These are phyloP conservation scores for Periconia macrospinosa DNA, from an alignment of 2,329 filamentous ascomycete genomes.

Conservation along the genomic window DNA sequence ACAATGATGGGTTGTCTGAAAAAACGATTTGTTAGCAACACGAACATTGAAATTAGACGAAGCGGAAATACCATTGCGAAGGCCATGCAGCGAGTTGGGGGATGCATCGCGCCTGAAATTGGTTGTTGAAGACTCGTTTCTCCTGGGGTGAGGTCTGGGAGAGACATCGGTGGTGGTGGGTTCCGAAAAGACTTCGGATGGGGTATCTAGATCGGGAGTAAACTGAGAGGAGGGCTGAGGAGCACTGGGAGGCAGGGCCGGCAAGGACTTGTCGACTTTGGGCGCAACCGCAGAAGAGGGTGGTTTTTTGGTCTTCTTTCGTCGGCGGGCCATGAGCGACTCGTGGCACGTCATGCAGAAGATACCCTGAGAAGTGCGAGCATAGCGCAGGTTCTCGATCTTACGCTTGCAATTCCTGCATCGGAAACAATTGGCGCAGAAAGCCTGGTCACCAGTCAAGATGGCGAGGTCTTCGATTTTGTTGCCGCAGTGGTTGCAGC, in stretches of 20 bases:
- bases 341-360: conserved; percentile 99
- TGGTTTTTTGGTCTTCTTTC: conserved; percentile 75
- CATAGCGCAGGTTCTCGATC: conserved; percentile 97
- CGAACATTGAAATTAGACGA: background rate
- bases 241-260: conserved; percentile 81
- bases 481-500: conserved; percentile 92
- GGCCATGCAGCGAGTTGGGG: conserved; percentile 32
- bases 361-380: conserved; percentile 94
- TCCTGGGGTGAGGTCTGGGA: conserved; percentile 49
- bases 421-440: conserved; percentile 94
- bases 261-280: conserved; percentile 87
- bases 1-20: conserved; percentile 67
- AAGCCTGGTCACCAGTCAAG: conserved; percentile 94
- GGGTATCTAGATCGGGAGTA: conserved; percentile 58
- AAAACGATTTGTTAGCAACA: conserved; percentile 16
- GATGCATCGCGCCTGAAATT: conserved; percentile 44
- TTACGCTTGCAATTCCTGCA: conserved; percentile 98
- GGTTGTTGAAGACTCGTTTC: conserved; percentile 38
- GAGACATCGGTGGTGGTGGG: conserved; percentile 68
- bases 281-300: conserved; percentile 50
- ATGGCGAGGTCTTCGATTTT: conserved; percentile 99
- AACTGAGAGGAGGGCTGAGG: conserved; percentile 64
- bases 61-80: conserved; percentile 36
- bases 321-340: conserved; percentile 86
- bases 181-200: conserved; percentile 65